Percentiles rank a stretch among this genome's conserved stretches.
Evolutionary conservation across 306 rosid genomes (phyloP).

Genomic region (Malus sieversii): DNA sequence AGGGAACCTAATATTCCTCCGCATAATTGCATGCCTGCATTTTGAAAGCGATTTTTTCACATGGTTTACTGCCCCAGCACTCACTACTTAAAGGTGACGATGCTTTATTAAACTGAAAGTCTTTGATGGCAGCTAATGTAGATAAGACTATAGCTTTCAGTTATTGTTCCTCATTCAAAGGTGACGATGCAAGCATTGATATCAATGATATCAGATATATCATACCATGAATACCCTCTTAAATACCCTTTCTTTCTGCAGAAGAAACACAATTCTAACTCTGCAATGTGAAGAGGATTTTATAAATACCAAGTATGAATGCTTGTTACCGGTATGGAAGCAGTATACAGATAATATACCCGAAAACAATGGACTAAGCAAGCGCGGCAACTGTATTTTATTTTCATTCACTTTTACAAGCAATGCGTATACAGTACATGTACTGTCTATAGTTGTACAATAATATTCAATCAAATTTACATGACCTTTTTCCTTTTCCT

Average conservation of each 20-base stretch:
- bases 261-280: background rate
- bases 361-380: background rate
- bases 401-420: background rate
- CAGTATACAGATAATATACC: background rate
- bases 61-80: background rate
- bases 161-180: no score
- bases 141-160: no score
- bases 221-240: background rate
- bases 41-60: slow-evolving; percentile 1
- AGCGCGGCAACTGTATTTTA: background rate
- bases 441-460: background rate
- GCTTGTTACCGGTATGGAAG: background rate
- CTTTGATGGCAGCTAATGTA: no score
- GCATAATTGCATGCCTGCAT: background rate
- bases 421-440: background rate
- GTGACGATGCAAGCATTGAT: no score
- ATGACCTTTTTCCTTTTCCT: background rate
- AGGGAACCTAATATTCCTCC: background rate
- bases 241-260: background rate
- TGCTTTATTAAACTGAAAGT: no score
- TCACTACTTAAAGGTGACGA: no score
- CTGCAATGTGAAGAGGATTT: background rate
- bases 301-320: background rate
- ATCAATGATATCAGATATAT: background rate
- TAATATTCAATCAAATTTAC: background rate